Base-by-base conservation (phyloP, 176 grass and related monocot genomes). In the Paspalum vaginatum region DNA sequence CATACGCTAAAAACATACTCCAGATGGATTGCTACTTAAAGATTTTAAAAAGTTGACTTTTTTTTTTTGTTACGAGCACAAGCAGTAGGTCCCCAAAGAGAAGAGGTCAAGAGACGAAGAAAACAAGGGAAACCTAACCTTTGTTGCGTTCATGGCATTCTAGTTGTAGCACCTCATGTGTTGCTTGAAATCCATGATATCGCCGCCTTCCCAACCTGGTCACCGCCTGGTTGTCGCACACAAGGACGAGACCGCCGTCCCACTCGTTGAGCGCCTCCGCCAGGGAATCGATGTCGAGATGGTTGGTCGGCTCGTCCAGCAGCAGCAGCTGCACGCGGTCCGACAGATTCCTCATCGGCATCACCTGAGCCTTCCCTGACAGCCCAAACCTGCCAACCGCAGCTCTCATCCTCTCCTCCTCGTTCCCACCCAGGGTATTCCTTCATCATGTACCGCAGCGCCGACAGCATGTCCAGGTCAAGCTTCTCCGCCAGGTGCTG, bases 101-200 rank as follows among this genome's bases (percentile, higher is more conserved):
- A 32, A 32, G 32, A 32, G 32, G 32, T 32, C 32, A 32, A 32
- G 32, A 32, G 32, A 32, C 32, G 32, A 32, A 32, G 32, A 32
- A 32, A 32, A 32, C 2, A 32, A 32, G 32, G 32, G 32, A 32
- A 32, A 32, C 32, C 32, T 32, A 32, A 32, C 32, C 32, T 32
- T 32, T 32, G 2, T 32, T 32, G 32, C 32, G 32, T 32, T 32
- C 32, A 32, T 32, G 32, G 32, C 32, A 32, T 32, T 32, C 32
- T 32, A 32, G 32, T 32, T 32, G 2, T 32, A 32, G 32, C 32
- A 32, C 92, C 85, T 95, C 50, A 93, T 66, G 70, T 93, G 95
- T 65, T 91, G 65, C 90, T 98, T 95, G 81, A 95, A 98, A 32
- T 78, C 88, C 95, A 95, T 98, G 78, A 98, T 98, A 77, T 91